Base-by-base conservation (phyloP, 345 rosid species). In the Punica granatum region DNA sequence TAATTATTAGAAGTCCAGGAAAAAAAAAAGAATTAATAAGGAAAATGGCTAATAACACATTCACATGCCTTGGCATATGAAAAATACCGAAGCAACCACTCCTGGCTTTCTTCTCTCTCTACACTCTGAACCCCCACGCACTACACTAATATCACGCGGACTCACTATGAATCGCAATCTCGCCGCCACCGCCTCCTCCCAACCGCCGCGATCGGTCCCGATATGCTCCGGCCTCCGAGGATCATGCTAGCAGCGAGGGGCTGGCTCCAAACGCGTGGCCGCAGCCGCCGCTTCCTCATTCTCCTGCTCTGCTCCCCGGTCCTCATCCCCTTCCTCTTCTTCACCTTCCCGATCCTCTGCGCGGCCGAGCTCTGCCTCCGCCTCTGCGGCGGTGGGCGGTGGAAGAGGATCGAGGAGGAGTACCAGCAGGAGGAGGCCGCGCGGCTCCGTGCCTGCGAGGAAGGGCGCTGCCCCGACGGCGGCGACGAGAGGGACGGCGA, bases 221-320 rank as follows among this genome's bases (percentile, higher is more conserved):
- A 70, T 33, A 30, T 64, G 69, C 62, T 46, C 49, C 65, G 65
- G n/a, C 31, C 67, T 16, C 28, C 70, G 25, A 69, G 60, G 63
- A 70, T 83, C 77, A 77, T 83, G 87, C 68, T 85, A 81, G 70
- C 73, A 54, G 53, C 65, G 21, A 63, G 80, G 15, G 8, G 37
- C 63, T 85, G 83, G 80, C 69, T 83, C 33, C 80, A 80, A 61
- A 64, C 68, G 25, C 83, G 82, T 66, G 77, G 85, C 68, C 78
- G 82, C 64, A 72, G 88, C 70, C 73, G 82, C 77, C 85, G 85
- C 23, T 70, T 71, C 63, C 5, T 83, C 33, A 66, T 82, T 58
- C 78, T 88, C 60, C 67, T 84, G 36, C 68, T 88, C 60, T 83
- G 86, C 64, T 85, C 88, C 26, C 92, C 92, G 11, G 54, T 87